Base-by-base conservation (phyloP, 768 basidiomycete species). In the Neoboletus magnificus region DNA sequence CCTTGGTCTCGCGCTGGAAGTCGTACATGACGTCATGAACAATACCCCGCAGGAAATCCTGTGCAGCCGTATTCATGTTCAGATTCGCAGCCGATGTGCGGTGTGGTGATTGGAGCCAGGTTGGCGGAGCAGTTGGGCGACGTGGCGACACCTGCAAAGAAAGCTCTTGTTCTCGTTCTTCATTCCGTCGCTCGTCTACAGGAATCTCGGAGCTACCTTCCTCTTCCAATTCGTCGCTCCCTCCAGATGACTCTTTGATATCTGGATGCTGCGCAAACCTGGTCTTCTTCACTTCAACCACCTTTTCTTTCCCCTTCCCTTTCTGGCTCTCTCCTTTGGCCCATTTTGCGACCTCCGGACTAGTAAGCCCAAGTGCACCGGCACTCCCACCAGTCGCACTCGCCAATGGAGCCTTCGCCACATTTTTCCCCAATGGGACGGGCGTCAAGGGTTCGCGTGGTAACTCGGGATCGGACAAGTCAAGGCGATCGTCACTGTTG, bases 11-110 rank as follows among this genome's bases (percentile, higher is more conserved):
- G 58, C 78, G 76, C 66, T 84, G 85, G 63, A 82, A 86, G 59
- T 91, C 89, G 59, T 78, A 81, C 82, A 91, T 82, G 55, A 83
- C 85, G 52, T 90, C 88, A 43, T 79, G 78, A 49, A 91, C 80
- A 51, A 89, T 82, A 23, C 77, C 77, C 52, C 82, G 80, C 56
- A 91, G 68, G 27, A 89, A 74, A 39, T 86, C 84, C 47, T 87
- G 83, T 62, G 65, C 70, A 12, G 71, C 65, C 1, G 64, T 69
- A 36, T 66, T 67, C 59, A 62, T 74, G 54, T 64, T 69, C 41
- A 66, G 56, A 47, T 58, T 60, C 11, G 59, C 48, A 13, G 55
- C 6, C 4, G 61, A 54, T 25, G 66, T 74, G 50, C 66, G 75
- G 51, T 65, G 72, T 33, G 78, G 79, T 29, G 77, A 78, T 54